Evolutionary conservation across 495 filamentous ascomycete species (phyloP), one percentile per base, ranked within the genome.

Genomic region (Hypomontagnella monticulosa): DNA sequence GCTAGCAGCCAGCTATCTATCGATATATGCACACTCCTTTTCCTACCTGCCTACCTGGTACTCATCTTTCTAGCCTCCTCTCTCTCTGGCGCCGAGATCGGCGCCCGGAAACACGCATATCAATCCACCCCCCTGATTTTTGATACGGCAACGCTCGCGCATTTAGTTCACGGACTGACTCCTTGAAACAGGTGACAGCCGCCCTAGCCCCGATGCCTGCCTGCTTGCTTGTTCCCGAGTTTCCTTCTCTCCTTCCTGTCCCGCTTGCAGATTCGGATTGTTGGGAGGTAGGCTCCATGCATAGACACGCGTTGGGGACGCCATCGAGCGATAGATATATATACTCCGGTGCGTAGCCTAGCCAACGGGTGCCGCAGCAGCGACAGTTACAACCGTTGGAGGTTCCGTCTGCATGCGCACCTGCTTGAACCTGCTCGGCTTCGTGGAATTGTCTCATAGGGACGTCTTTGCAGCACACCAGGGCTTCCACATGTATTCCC

Each of bases 71-170:
- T 50, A 36, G 14, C 27, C 46, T 48, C 1, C 32, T n/a, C 4
- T 15, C n/a, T n/a, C n/a, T n/a, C n/a, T n/a, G n/a, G n/a, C 15
- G 56, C 57, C 57, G 58, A 61, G 27, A 46, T 53, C 48, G 58
- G 58, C 48, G 33, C 10, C 10, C 61, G 61, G 61, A 52, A 57
- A 11, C 53, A 40, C 57, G 61, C 53, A 64, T 57, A 37, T 2
- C 8, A 27, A 32, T 33, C 19, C 27, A 48, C 47, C 20, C 37
- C 30, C 56, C 51, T 40, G 8, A 10, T 3, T 27, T 40, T 38
- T 55, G 51, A 55, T 55, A 42, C 33, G 23, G 23, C 23, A 6
- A 27, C 23, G 23, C 23, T 27, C 23, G 2, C 6, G 6, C 23
- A 6, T 3, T 27, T 27, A 3, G 23, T 27, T 27, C 3, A 27